These are phyloP conservation scores for Acanthamoeba quina DNA, from an alignment of 208 protist genomes.

Conservation along the genomic window DNA sequence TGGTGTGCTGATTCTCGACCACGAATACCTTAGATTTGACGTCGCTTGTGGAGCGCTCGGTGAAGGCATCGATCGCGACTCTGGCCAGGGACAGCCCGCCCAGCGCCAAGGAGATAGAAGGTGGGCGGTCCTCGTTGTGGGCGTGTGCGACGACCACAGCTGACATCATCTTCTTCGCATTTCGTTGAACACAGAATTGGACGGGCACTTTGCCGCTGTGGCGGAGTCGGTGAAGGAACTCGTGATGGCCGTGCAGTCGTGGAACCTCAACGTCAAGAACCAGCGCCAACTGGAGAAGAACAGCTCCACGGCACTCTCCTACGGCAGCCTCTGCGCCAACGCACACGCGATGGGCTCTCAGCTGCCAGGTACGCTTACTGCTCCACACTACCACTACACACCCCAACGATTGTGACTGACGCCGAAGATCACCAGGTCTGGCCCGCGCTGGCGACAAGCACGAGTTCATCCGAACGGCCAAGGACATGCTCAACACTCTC, in stretches of 20 bases:
- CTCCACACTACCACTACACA: background rate
- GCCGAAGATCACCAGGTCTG: background rate
- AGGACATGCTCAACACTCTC: constrained; percentile 8
- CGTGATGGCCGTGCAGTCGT: constrained; percentile 6
- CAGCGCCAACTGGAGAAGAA: background rate
- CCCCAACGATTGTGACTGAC: background rate
- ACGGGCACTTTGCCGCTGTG: background rate
- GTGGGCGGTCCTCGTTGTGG: background rate
- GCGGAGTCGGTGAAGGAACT: constrained; percentile 30
- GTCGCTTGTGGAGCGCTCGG: background rate
- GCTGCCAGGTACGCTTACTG: background rate
- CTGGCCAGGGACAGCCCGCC: background rate
- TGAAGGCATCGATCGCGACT: background rate
- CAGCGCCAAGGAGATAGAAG: background rate
- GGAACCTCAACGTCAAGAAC: constrained; percentile 26
- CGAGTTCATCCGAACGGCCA: background rate
- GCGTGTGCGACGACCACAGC: background rate
- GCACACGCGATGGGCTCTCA: background rate
- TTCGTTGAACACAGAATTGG: background rate
- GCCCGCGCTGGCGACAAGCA: background rate
- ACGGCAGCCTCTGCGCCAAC: background rate
- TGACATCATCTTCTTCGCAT: background rate
- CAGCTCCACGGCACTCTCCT: background rate
- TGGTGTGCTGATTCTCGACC: too few relatives aligned
- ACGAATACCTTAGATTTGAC: background rate